Percentiles rank a stretch among this genome's conserved stretches.
These are phyloP conservation scores for Chlorella sorokiniana DNA, from an alignment of 139 green algal genomes.

Conservation along the genomic window DNA sequence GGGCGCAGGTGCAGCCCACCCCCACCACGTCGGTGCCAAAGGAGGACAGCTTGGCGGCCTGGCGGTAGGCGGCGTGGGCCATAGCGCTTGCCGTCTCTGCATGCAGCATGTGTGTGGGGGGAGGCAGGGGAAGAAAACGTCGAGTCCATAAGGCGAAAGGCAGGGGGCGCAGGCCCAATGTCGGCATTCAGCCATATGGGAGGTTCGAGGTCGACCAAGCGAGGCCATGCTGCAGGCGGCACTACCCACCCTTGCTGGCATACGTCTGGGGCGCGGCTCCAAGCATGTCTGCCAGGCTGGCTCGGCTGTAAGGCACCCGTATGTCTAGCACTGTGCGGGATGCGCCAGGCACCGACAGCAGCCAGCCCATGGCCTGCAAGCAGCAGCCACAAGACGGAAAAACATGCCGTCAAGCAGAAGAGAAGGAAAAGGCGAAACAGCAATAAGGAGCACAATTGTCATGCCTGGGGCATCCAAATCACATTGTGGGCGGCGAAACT, in stretches of 20 bases:
- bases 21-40: slow-evolving; percentile 70
- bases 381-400: neutral
- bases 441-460: neutral
- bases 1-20: slow-evolving; percentile 69
- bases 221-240: neutral
- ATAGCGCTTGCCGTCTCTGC: slow-evolving; percentile 59
- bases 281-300: slow-evolving; percentile 57
- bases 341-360: slow-evolving; percentile 78
- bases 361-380: slow-evolving; percentile 68
- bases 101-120: neutral
- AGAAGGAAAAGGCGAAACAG: neutral
- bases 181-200: too few relatives aligned
- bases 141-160: neutral
- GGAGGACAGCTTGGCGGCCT: slow-evolving; percentile 58
- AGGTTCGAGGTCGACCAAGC: too few relatives aligned
- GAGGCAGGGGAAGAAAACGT: neutral
- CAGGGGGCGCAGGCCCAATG: neutral
- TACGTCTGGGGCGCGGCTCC: slow-evolving; percentile 57
- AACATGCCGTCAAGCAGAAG: neutral
- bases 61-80: slow-evolving; percentile 68
- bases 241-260: slow-evolving; percentile 32
- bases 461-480: too few relatives aligned
- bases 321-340: slow-evolving; percentile 79
- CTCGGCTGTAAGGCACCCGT: slow-evolving; percentile 71
- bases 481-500: too few relatives aligned